Percentiles rank a stretch among this genome's conserved stretches.
Evolutionary conservation across 2,329 filamentous ascomycete genomes (phyloP).

Genomic region (Amylocarpus encephaloides): DNA sequence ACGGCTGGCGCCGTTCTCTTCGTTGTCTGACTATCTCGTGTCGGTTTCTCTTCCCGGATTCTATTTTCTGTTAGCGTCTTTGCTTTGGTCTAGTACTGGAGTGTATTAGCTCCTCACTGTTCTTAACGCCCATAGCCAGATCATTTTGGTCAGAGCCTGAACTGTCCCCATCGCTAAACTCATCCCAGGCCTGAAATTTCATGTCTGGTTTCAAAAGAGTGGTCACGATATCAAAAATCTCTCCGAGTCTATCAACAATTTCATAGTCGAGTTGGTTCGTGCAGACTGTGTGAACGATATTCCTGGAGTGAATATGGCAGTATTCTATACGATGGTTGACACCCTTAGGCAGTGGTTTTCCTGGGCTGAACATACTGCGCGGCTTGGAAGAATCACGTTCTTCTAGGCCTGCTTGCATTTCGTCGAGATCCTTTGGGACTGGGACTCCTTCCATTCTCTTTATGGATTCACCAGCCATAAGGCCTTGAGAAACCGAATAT

Average conservation of each 20-base stretch:
- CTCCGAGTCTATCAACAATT: neutral
- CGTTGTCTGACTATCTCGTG: neutral
- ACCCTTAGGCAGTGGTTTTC: neutral
- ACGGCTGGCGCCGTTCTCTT: neutral
- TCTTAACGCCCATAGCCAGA: too few relatives aligned
- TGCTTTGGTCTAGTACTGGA: too few relatives aligned
- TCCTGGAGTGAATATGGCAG: neutral
- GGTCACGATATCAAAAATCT: slow-evolving; percentile 1
- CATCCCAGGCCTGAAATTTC: too few relatives aligned
- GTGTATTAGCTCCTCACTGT: too few relatives aligned
- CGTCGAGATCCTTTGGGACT: neutral
- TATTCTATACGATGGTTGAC: neutral
- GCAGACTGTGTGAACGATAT: neutral
- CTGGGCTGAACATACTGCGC: neutral
- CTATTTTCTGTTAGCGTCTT: too few relatives aligned
- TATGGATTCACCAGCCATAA: too few relatives aligned
- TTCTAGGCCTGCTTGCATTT: neutral
- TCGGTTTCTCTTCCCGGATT: too few relatives aligned
- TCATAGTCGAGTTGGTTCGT: neutral
- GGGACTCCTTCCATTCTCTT: too few relatives aligned
- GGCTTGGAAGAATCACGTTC: neutral
- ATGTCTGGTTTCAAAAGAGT: neutral
- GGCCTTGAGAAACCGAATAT: too few relatives aligned
- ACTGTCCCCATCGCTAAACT: too few relatives aligned
- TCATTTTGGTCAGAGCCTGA: too few relatives aligned